Conservation (phyloP, 2,329 filamentous ascomycete species). For the Didymella exigua region DNA sequence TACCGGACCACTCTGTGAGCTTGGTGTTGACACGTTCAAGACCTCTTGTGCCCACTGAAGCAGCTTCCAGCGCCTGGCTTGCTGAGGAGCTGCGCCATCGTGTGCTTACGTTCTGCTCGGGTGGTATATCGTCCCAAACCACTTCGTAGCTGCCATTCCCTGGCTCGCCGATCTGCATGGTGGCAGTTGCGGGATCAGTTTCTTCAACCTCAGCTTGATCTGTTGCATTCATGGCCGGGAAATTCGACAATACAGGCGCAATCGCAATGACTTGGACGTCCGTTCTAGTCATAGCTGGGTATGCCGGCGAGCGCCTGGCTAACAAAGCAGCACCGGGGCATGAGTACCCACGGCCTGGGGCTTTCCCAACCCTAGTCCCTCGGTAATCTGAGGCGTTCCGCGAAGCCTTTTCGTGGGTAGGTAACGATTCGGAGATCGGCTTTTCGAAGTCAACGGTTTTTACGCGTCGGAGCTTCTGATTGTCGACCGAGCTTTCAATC, state of each 20-base stretch:
- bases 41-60: constrained; percentile 22
- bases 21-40: constrained; percentile 42
- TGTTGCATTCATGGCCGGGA: background rate
- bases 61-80: constrained; percentile 23
- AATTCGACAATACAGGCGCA: constrained; percentile 23
- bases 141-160: constrained; percentile 36
- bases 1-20: constrained; percentile 38
- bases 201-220: background rate
- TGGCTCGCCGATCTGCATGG: constrained; percentile 43
- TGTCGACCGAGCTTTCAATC: background rate
- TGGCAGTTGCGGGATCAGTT: constrained; percentile 35
- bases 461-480: constrained; percentile 26
- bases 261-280: constrained; percentile 45
- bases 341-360: background rate
- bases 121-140: constrained; percentile 39
- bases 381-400: background rate
- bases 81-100: constrained; percentile 29
- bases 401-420: background rate
- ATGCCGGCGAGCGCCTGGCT: constrained; percentile 32
- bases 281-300: constrained; percentile 39
- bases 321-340: constrained; percentile 18
- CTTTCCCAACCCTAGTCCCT: too few relatives aligned
- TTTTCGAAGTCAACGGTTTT: constrained; percentile 43
- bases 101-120: constrained; percentile 12
- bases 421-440: background rate